phyloP scores from a whole-genome alignment of 371 early-diverging fungal species.

The Parasitella parasitica region DNA sequence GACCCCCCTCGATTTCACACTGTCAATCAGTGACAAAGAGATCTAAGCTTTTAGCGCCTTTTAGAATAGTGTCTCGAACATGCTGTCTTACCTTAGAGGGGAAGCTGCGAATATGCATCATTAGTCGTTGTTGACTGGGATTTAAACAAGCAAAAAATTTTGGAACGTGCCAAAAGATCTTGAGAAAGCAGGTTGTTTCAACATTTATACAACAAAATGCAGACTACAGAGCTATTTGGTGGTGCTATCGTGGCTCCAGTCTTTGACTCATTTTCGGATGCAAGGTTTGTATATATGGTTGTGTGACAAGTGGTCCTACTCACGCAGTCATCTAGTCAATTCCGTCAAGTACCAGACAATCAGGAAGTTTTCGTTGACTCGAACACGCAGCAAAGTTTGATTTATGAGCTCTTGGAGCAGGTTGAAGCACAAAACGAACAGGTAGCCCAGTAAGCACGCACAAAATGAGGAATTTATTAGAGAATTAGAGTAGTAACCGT shows the following conservation, averaged over 20 bases:
- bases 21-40: too few species aligned
- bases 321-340: constrained; percentile 41
- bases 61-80: too few species aligned
- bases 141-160: neutral
- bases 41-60: too few species aligned
- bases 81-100: too few species aligned
- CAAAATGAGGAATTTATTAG: neutral
- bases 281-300: constrained; percentile 47
- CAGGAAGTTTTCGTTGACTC: constrained; percentile 87
- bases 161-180: neutral
- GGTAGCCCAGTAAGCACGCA: constrained; percentile 51
- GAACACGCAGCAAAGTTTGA: constrained; percentile 75
- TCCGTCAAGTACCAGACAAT: constrained; percentile 87
- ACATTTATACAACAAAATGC: neutral
- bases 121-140: neutral
- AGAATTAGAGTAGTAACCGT: neutral
- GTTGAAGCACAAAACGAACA: constrained; percentile 45
- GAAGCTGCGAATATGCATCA: too few species aligned
- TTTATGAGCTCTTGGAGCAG: constrained; percentile 80
- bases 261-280: constrained; percentile 61
- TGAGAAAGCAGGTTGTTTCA: neutral
- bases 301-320: neutral
- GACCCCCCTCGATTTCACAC: too few species aligned
- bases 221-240: constrained; percentile 55
- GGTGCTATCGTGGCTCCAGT: constrained; percentile 66